A percentile compares a stretch with the other conserved stretches of the same genome.
These are phyloP conservation scores for Annulohypoxylon nitens DNA, from an alignment of 495 filamentous ascomycete species.

Conservation along the genomic window DNA sequence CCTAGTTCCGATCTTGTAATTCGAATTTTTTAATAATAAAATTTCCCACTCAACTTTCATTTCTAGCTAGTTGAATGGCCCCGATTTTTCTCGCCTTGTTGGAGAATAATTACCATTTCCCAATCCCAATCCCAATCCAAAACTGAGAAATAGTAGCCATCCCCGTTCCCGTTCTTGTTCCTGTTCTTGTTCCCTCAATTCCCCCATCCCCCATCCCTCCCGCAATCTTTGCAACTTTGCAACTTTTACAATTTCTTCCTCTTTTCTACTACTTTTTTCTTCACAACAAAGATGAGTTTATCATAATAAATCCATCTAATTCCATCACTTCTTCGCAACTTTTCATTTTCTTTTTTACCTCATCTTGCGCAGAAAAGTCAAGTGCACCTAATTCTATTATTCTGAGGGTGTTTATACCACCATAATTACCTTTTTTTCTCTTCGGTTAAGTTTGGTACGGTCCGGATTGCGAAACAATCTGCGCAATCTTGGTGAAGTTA, in stretches of 20 bases:
- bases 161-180: constrained; percentile 48
- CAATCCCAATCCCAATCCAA: constrained; percentile 6
- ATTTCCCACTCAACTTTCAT: constrained; percentile 60
- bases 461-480: constrained; percentile 38
- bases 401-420: constrained; percentile 38
- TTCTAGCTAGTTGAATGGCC: constrained; percentile 54
- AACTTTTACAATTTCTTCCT: constrained; percentile 53
- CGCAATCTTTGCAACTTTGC: constrained; percentile 53
- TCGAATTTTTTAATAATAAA: constrained; percentile 59
- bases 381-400: constrained; percentile 48
- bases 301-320: constrained; percentile 65
- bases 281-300: constrained; percentile 64
- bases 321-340: constrained; percentile 47
- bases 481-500: constrained; percentile 57
- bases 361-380: constrained; percentile 51
- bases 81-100: constrained; percentile 63
- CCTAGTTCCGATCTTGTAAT: constrained; percentile 60
- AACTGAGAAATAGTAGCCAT: constrained; percentile 61
- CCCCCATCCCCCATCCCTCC: constrained; percentile 43
- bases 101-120: constrained; percentile 49
- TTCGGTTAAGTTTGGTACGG: constrained; percentile 21
- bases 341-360: constrained; percentile 47
- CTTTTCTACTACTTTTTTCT: constrained; percentile 57
- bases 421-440: constrained; percentile 38
- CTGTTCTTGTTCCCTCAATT: constrained; percentile 19